Base-by-base conservation (phyloP, 2,329 filamentous ascomycete genomes). In the Penicillium polonicum region DNA sequence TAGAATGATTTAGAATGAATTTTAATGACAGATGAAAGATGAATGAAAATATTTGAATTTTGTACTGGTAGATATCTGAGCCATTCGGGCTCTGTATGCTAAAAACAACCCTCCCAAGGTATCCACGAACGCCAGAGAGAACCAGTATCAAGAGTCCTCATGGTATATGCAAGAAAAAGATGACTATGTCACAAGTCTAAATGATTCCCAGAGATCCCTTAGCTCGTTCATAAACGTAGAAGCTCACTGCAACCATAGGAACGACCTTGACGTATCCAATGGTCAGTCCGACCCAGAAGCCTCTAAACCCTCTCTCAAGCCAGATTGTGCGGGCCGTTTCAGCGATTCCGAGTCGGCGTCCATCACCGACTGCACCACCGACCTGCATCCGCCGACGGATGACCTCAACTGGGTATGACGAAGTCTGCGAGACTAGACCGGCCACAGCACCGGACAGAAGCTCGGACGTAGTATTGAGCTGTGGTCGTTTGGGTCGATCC, bases 201-300 rank as follows among this genome's bases (percentile, higher is more conserved):
- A n/a, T n/a, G 27, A 50, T 53, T 1, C 85, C 86, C 63, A 92
- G 76, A 63, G 80, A 76, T 78, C 81, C 72, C 78, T 88, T 88
- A 52, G 81, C 80, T 58, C 86, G 78, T 71, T 88, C 86, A 68
- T 88, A 89, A 19, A 85, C 85, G 70, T 83, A 88, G 72, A 89
- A 89, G 62, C 83, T 84, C 17, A 84, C 85, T 13, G 94, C 94
- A 29, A 79, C 86, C 90, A 99, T 89, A 4, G 94, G 94, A 61
- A 97, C 82, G 51, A 97, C 85, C 79, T 99, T 99, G 70, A 92
- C 85, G 74, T 97, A 99, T 8, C 94, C 94, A 74, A 99, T 97
- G 1, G 89, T 91, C 72, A 99, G 77, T 0, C 94, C 94, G 12
- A 97, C 88, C 74, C 91, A 99, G 78, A 96, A 97, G 0, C 94